Percentiles rank a stretch among this genome's conserved stretches.
Evolutionary conservation across 1,284 basidiomycete species (phyloP).

Genomic region (Cutaneotrichosporon sp.): DNA sequence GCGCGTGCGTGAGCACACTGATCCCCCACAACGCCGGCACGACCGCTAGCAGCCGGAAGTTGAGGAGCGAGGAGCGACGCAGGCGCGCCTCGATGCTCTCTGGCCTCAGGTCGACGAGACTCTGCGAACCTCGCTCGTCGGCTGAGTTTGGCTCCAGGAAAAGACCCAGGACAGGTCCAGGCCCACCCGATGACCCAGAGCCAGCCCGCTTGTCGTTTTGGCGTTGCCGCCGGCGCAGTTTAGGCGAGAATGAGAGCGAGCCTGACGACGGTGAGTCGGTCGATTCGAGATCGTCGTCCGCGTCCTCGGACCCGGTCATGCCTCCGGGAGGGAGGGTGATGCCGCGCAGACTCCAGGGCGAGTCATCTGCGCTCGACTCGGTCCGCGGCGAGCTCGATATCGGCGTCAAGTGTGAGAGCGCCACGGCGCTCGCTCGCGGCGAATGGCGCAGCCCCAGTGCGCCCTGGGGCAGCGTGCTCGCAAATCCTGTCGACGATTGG

Average conservation of each 20-base stretch:
- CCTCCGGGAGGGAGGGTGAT: slow-evolving; percentile 26
- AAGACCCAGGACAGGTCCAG: slow-evolving; percentile 10
- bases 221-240: slow-evolving; percentile 18
- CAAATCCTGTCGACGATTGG: background rate
- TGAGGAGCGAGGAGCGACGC: slow-evolving; percentile 35
- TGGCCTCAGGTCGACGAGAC: slow-evolving; percentile 15
- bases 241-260: slow-evolving; percentile 42
- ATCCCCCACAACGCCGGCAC: slow-evolving; percentile 46
- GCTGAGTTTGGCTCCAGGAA: slow-evolving; percentile 20
- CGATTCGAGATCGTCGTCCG: slow-evolving; percentile 44
- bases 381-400: slow-evolving; percentile 14
- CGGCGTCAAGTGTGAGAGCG: slow-evolving; percentile 29
- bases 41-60: slow-evolving; percentile 42
- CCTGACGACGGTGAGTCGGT: slow-evolving; percentile 42
- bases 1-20: slow-evolving; percentile 35
- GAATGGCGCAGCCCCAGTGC: slow-evolving; percentile 22
- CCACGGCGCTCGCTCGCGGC: slow-evolving; percentile 21
- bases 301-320: slow-evolving; percentile 42
- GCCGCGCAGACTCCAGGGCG: slow-evolving; percentile 18
- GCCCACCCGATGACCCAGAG: background rate
- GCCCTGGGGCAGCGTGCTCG: background rate
- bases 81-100: slow-evolving; percentile 35
- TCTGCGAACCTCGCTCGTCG: slow-evolving; percentile 15
- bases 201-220: background rate
- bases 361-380: slow-evolving; percentile 15